Percentiles rank a stretch among this genome's conserved stretches.
Conservation (phyloP, 2,329 filamentous ascomycete genomes). For the Elsinoe arachidis region DNA sequence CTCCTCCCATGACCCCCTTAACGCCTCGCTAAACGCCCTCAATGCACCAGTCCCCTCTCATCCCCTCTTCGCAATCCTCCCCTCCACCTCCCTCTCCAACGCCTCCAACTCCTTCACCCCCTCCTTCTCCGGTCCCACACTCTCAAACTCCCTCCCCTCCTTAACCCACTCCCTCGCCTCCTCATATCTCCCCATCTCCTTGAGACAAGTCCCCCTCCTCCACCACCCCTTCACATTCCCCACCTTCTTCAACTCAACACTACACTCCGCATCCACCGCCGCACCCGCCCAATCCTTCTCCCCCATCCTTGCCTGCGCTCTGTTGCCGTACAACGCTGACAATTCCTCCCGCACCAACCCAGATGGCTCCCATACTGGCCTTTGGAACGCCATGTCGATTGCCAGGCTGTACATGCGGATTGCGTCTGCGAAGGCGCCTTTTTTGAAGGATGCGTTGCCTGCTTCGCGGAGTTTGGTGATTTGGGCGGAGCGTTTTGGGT, state of each 20-base stretch:
- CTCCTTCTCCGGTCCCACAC: slow-evolving; percentile 38
- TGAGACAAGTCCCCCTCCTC: slow-evolving; percentile 71
- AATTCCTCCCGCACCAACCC: slow-evolving; percentile 79
- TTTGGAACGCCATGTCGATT: slow-evolving; percentile 74
- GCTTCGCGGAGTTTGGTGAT: slow-evolving; percentile 85
- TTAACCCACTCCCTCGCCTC: slow-evolving; percentile 76
- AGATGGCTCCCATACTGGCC: slow-evolving; percentile 82
- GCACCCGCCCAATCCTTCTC: slow-evolving; percentile 75
- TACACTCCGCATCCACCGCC: slow-evolving; percentile 76
- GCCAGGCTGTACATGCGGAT: slow-evolving; percentile 76
- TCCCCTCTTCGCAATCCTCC: slow-evolving; percentile 14
- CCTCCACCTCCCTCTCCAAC: slow-evolving; percentile 16
- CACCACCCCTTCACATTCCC: slow-evolving; percentile 96
- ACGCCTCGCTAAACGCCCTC: slow-evolving; percentile 15
- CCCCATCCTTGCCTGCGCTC: slow-evolving; percentile 84
- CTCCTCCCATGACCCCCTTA: neutral
- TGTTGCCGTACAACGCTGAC: slow-evolving; percentile 69
- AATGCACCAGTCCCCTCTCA: slow-evolving; percentile 10
- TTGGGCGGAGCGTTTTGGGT: slow-evolving; percentile 81
- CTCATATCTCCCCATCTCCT: slow-evolving; percentile 81
- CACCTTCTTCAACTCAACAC: slow-evolving; percentile 75
- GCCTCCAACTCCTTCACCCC: slow-evolving; percentile 17
- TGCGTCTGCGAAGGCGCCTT: slow-evolving; percentile 65
- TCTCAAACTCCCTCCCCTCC: slow-evolving; percentile 73
- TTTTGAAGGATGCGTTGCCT: slow-evolving; percentile 76